Evolutionary conservation across 352 stramenopile species (phyloP).

Genomic region (Pythium pyrilobum): DNA sequence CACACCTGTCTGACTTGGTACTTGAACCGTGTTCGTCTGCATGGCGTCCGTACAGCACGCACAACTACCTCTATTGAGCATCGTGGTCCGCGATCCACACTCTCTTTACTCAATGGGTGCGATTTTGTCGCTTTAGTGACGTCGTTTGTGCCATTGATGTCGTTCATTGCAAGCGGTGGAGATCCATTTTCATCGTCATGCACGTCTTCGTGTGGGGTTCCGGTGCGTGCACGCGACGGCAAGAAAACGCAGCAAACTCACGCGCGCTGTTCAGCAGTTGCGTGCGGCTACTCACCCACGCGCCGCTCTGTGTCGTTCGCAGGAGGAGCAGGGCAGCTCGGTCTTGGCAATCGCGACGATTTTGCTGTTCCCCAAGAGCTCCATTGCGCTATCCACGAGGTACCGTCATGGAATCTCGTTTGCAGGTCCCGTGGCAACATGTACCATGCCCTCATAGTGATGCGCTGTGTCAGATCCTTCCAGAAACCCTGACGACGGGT

Average conservation of each 20-base stretch:
- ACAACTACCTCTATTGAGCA: too few relatives aligned
- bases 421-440: too few relatives aligned
- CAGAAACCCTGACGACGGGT: slow-evolving; percentile 40
- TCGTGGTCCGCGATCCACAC: too few relatives aligned
- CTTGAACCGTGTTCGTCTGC: neutral
- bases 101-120: too few relatives aligned
- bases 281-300: neutral
- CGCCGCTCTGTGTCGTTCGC: neutral
- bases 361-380: slow-evolving; percentile 41
- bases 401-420: too few relatives aligned
- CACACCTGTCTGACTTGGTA: too few relatives aligned
- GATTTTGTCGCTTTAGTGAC: neutral
- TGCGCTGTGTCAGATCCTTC: slow-evolving; percentile 7
- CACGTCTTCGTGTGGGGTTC: slow-evolving; percentile 50
- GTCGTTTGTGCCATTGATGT: neutral
- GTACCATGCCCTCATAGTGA: too few relatives aligned
- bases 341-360: slow-evolving; percentile 45
- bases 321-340: slow-evolving; percentile 60
- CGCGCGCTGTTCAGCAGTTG: neutral
- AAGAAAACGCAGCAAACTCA: neutral
- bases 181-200: neutral
- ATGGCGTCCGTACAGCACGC: too few relatives aligned
- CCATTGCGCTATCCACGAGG: neutral
- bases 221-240: slow-evolving; percentile 22
- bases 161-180: neutral